Evolutionary conservation across 169 alveolate species (phyloP).

Genomic region (Eimeria falciformis): DNA sequence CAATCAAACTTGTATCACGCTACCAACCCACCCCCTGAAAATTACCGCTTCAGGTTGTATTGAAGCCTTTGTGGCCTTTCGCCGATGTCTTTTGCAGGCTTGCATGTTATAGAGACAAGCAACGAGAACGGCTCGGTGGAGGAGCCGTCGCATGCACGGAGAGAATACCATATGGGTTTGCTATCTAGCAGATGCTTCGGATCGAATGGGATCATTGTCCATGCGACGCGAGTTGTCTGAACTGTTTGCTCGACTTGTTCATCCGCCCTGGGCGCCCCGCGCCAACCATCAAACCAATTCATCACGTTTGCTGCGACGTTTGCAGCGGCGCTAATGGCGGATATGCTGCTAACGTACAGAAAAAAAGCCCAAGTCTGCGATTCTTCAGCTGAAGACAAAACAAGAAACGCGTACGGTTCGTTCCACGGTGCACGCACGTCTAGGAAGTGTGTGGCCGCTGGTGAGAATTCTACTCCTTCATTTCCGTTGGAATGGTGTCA

Average conservation of each 20-base stretch:
- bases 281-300: constrained; percentile 76
- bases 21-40: not conserved
- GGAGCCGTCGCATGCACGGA: constrained; percentile 76
- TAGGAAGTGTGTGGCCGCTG: too few species aligned
- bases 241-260: constrained; percentile 62
- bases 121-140: constrained; percentile 79
- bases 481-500: too few species aligned
- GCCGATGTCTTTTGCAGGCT: constrained; percentile 74
- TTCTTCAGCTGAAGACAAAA: constrained; percentile 63
- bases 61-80: constrained; percentile 88
- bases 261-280: constrained; percentile 65
- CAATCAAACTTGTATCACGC: too few species aligned
- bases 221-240: constrained; percentile 82
- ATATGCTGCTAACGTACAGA: constrained; percentile 80
- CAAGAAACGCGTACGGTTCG: too few species aligned
- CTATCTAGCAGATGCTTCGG: constrained; percentile 81
- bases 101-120: constrained; percentile 79
- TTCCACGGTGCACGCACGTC: too few species aligned
- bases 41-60: constrained; percentile 83
- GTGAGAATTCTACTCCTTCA: too few species aligned
- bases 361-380: constrained; percentile 83
- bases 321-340: constrained; percentile 80
- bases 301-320: constrained; percentile 59
- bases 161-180: constrained; percentile 90
- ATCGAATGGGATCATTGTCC: constrained; percentile 87